Percentiles rank a stretch among this genome's conserved stretches.
Conservation (phyloP, 2,329 filamentous ascomycete species). For the Trichoderma brevicompactum region DNA sequence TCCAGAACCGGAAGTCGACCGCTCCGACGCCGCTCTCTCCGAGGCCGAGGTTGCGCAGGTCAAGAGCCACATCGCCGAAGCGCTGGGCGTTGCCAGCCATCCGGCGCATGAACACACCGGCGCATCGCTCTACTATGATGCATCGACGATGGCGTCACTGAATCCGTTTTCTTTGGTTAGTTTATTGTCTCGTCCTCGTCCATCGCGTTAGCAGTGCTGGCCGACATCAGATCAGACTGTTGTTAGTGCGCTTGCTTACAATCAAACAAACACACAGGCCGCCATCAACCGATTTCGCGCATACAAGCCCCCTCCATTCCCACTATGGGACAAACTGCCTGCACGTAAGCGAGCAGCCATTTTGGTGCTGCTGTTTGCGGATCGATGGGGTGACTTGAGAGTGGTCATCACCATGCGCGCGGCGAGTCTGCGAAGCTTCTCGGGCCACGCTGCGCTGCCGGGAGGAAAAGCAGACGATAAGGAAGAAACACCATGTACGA, state of each 20-base stretch:
- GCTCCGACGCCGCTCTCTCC: conserved; percentile 33
- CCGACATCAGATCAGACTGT: conserved; percentile 21
- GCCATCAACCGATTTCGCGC: conserved; percentile 64
- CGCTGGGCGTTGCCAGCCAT: conserved; percentile 16
- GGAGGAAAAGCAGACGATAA: conserved; percentile 71
- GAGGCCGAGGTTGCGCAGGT: conserved; percentile 36
- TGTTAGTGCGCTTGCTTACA: conserved; percentile 6
- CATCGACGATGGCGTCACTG: conserved; percentile 60
- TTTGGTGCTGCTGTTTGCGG: conserved; percentile 84
- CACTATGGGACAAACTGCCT: conserved; percentile 65
- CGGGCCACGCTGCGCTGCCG: conserved; percentile 86
- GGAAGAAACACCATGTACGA: conserved; percentile 64
- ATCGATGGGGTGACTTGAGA: conserved; percentile 76
- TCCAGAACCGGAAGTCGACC: conserved; percentile 7
- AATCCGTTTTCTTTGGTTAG: conserved; percentile 60
- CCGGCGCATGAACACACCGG: conserved; percentile 35
- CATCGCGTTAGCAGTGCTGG: neutral
- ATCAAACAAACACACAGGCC: conserved; percentile 46
- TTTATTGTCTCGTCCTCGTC: conserved; percentile 33
- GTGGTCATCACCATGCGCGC: conserved; percentile 72
- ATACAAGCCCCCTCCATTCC: conserved; percentile 64
- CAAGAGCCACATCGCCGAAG: conserved; percentile 19
- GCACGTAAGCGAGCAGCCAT: conserved; percentile 79
- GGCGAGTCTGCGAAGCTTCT: conserved; percentile 66
- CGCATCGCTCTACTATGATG: conserved; percentile 61